These are phyloP conservation scores for Clarireedia hainanense DNA, from an alignment of 2,329 filamentous ascomycete genomes.

Conservation along the genomic window DNA sequence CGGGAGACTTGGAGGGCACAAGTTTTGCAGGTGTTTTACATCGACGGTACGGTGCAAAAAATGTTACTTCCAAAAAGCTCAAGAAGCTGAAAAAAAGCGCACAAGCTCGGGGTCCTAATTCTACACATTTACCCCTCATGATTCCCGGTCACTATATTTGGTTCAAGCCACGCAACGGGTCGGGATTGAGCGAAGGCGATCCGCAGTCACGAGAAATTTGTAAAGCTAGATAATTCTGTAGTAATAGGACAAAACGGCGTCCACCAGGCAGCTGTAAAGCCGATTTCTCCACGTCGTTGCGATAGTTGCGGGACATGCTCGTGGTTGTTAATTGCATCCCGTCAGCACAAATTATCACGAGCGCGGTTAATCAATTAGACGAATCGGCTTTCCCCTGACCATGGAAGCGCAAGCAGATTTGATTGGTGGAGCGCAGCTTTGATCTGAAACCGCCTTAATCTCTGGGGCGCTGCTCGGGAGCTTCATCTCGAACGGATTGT, in stretches of 20 bases:
- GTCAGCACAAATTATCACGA: not conserved
- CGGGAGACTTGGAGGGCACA: not conserved
- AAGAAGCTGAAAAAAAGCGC: not conserved
- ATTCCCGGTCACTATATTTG: not conserved
- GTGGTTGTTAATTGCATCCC: no score
- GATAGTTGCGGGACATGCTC: no score
- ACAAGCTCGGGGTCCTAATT: not conserved
- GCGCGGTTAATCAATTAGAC: constrained; percentile 8
- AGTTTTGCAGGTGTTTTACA: not conserved
- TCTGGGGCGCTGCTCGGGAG: not conserved
- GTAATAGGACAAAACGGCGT: not conserved
- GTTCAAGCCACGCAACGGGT: constrained; percentile 3
- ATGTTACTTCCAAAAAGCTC: no score
- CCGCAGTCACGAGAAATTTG: not conserved
- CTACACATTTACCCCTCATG: not conserved
- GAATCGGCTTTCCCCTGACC: not conserved
- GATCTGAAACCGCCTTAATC: constrained; percentile 7
- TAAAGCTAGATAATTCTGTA: not conserved
- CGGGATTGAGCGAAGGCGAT: not conserved
- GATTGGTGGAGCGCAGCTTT: constrained; percentile 1
- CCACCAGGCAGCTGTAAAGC: not conserved
- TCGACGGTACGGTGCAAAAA: not conserved
- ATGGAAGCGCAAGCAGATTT: not conserved
- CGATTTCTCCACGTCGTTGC: no score
- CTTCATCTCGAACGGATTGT: constrained; percentile 1